Evolutionary conservation across 2,329 filamentous ascomycete genomes (phyloP).

Genomic region (Periconia digitata): DNA sequence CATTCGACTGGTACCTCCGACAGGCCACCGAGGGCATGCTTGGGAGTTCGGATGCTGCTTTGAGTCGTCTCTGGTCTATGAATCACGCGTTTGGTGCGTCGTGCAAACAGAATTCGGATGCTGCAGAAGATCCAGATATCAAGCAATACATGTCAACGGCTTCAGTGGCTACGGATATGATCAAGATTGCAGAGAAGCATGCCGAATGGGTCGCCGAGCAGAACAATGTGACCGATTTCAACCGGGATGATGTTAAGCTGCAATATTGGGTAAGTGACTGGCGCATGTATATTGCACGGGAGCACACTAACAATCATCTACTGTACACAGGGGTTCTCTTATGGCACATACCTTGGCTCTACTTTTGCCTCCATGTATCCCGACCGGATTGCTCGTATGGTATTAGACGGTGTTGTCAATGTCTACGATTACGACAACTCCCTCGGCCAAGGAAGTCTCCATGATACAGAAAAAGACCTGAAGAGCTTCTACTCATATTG

Average conservation of each 20-base stretch:
- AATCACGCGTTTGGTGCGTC: conserved; percentile 37
- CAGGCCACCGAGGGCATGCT: conserved; percentile 41
- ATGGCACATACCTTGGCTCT: conserved; percentile 48
- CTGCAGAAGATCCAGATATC: conserved; percentile 38
- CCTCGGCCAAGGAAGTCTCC: conserved; percentile 44
- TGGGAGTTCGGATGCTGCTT: conserved; percentile 45
- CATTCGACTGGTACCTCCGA: conserved; percentile 42
- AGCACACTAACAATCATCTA: no score
- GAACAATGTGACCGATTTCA: conserved; percentile 2
- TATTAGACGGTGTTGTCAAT: conserved; percentile 52
- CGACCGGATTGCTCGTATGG: conserved; percentile 34
- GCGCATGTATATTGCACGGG: no score
- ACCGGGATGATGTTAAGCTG: conserved; percentile 2
- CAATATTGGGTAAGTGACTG: conserved; percentile 1
- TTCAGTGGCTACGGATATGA: conserved; percentile 53
- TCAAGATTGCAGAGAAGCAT: conserved; percentile 50
- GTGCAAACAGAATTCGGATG: conserved; percentile 26
- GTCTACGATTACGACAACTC: conserved; percentile 36
- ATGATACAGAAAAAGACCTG: conserved; percentile 49
- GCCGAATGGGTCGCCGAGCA: conserved; percentile 36
- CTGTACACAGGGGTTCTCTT: conserved; percentile 52
- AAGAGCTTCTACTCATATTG: conserved; percentile 50
- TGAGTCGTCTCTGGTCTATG: conserved; percentile 48
- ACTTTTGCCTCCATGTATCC: conserved; percentile 45
- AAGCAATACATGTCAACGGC: conserved; percentile 50